phyloP scores from a whole-genome alignment of 345 rosid species.

The Pistacia vera region DNA sequence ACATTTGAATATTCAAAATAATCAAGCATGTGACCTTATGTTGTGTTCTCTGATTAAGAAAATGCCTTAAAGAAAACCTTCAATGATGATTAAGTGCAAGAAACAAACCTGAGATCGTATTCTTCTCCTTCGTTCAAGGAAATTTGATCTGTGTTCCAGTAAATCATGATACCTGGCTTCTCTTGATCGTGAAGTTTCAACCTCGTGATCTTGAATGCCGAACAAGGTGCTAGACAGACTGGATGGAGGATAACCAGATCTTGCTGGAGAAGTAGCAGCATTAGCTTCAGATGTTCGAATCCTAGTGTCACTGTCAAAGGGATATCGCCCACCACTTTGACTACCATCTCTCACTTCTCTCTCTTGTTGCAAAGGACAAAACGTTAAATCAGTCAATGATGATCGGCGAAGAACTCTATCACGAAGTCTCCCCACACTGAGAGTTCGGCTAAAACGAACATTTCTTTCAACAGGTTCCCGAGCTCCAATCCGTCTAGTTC shows the following conservation, averaged over 20 bases:
- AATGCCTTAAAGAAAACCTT: not conserved
- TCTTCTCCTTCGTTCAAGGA: conserved; percentile 91
- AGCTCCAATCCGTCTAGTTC: conserved; percentile 48
- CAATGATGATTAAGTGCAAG: not conserved
- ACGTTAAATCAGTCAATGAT: conserved; percentile 58
- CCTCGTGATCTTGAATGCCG: conserved; percentile 56
- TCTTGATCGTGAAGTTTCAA: conserved; percentile 63
- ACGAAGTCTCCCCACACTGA: conserved; percentile 98
- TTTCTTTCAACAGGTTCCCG: conserved; percentile 77
- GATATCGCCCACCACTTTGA: conserved; percentile 40
- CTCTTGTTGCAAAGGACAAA: conserved; percentile 55
- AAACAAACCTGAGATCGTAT: conserved; percentile 91
- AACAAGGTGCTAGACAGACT: conserved; percentile 50
- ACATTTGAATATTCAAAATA: not conserved
- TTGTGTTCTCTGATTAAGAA: not conserved
- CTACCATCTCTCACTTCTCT: conserved; percentile 48
- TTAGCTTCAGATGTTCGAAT: conserved; percentile 39
- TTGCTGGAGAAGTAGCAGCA: conserved; percentile 32
- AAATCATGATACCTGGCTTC: conserved; percentile 84
- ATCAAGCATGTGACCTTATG: conserved; percentile 6
- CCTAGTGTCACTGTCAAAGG: conserved; percentile 32
- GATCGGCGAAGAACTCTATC: conserved; percentile 92
- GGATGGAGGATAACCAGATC: conserved; percentile 51
- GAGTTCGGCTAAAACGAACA: conserved; percentile 86
- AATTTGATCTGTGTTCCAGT: conserved; percentile 84